Base-by-base conservation (phyloP, 1,139 yeast species). In the Candida tetrigidarum region DNA sequence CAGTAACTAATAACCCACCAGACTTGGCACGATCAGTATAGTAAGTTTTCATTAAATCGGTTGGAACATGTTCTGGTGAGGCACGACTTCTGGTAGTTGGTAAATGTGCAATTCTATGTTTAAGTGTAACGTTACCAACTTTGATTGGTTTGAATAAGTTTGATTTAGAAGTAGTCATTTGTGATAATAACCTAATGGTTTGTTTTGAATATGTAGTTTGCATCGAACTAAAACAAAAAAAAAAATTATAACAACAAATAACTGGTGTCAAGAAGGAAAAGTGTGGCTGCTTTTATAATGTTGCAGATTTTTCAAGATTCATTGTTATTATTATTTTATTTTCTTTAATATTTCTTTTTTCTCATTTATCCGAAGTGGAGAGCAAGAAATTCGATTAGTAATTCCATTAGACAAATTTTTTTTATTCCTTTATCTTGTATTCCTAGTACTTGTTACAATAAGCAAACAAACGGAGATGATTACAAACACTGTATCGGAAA, bases 11-110 rank as follows among this genome's bases (percentile, higher is more conserved):
- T 15, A 83, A 80, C 1, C 84, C 68, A 6, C 89, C 89, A 44
- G 62, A 55, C 40, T 63, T 53, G 6, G 86, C 69, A 51, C 90
- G 70, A 52, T 78, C 78, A 3, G 59, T 68, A 54, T 85, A 85
- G 60, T 83, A 81, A 47, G 71, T 64, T 14, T 63, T 62, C 50
- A 70, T 67, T 28, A 76, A 60, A 42, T 80, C 78, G 1, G 76
- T 71, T n/a, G 85, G 81, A 26, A 70, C 66, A 47, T 64, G 65
- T 8, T 37, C 87, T 34, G 69, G 70, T 8, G 60, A 50, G 25
- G 80, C 75, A 59, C 85, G 71, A 52, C 58, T 61, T 64, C 85
- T 69, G 10, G 87, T 80, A 46, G 80, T 67, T 22, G 88, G 87
- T 6, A 85, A 75, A 56, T 70, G 62, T 2, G 67, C 80, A 15